Evolutionary conservation across 2,329 filamentous ascomycete species (phyloP).

Genomic region (Penicillium sp.): DNA sequence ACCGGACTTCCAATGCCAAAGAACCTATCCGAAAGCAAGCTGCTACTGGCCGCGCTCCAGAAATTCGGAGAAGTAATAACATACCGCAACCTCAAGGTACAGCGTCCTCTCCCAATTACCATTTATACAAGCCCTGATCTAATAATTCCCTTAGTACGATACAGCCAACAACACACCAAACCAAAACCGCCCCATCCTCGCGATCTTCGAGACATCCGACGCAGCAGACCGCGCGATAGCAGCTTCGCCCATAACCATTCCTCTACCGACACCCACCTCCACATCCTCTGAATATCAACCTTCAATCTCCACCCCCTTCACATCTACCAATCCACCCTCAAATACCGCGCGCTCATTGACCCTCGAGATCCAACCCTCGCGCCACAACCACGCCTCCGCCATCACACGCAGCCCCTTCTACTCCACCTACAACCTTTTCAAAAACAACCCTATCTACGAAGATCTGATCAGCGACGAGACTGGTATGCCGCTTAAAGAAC

Average conservation of each 20-base stretch:
- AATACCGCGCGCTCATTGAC: slow-evolving; percentile 14
- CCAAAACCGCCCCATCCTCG: slow-evolving; percentile 26
- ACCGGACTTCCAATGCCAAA: slow-evolving; percentile 27
- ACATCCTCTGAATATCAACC: background rate
- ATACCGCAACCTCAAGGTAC: slow-evolving; percentile 39
- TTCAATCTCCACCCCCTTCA: background rate
- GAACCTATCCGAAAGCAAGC: slow-evolving; percentile 34
- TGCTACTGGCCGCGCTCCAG: slow-evolving; percentile 38
- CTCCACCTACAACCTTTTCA: slow-evolving; percentile 24
- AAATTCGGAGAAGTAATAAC: slow-evolving; percentile 43
- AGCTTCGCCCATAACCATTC: slow-evolving; percentile 32
- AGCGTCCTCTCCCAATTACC: background rate
- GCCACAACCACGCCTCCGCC: slow-evolving; percentile 30
- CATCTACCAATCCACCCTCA: background rate
- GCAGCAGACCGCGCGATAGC: slow-evolving; percentile 34
- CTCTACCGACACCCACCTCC: slow-evolving; percentile 10
- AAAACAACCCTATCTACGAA: slow-evolving; percentile 23
- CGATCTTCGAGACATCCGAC: slow-evolving; percentile 39
- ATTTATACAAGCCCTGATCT: background rate
- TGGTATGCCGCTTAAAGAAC: slow-evolving; percentile 26
- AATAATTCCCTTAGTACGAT: slow-evolving; percentile 28
- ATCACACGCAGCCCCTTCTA: slow-evolving; percentile 36
- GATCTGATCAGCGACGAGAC: slow-evolving; percentile 28
- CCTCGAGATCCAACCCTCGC: slow-evolving; percentile 28
- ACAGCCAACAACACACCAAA: slow-evolving; percentile 24